Evolutionary conservation across 768 basidiomycete genomes (phyloP).

Genomic region (Tricholoma furcatifolium): DNA sequence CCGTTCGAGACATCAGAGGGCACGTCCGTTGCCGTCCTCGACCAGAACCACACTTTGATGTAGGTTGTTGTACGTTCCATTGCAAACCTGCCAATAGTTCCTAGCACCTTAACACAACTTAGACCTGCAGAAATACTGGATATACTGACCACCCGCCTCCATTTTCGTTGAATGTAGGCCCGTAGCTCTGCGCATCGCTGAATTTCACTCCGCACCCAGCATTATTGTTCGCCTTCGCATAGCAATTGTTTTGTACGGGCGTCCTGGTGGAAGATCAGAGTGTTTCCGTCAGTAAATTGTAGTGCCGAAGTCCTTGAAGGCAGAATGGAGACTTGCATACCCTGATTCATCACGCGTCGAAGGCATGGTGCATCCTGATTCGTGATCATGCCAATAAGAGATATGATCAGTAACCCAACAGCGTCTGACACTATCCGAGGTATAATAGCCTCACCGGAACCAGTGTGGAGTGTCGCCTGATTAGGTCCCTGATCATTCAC

Average conservation of each 20-base stretch:
- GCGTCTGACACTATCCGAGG: conserved; percentile 25
- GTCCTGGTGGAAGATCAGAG: conserved; percentile 34
- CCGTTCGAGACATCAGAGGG: conserved; percentile 48
- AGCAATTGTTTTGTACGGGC: conserved; percentile 43
- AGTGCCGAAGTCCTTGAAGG: too few relatives aligned
- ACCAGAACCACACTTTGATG: conserved; percentile 77
- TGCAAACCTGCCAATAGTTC: conserved; percentile 50
- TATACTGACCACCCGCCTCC: conserved; percentile 66
- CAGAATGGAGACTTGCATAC: conserved; percentile 26
- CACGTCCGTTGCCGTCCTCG: conserved; percentile 39
- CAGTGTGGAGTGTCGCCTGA: conserved; percentile 37
- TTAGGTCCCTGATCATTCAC: conserved; percentile 39
- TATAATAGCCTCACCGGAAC: conserved; percentile 34
- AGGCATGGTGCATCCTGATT: conserved; percentile 56
- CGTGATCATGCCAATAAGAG: not conserved
- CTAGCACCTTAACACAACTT: not conserved
- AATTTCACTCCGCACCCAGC: conserved; percentile 57
- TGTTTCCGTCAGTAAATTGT: not conserved
- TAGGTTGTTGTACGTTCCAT: conserved; percentile 55
- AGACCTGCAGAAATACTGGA: too few relatives aligned
- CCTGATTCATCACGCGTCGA: conserved; percentile 42
- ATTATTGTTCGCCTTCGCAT: conserved; percentile 46
- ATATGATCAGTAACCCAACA: too few relatives aligned
- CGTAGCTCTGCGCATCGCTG: conserved; percentile 45
- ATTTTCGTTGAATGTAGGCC: conserved; percentile 53